These are phyloP conservation scores for Fragilariopsis cylindrus DNA, from an alignment of 108 stramenopile species.

Conservation along the genomic window DNA sequence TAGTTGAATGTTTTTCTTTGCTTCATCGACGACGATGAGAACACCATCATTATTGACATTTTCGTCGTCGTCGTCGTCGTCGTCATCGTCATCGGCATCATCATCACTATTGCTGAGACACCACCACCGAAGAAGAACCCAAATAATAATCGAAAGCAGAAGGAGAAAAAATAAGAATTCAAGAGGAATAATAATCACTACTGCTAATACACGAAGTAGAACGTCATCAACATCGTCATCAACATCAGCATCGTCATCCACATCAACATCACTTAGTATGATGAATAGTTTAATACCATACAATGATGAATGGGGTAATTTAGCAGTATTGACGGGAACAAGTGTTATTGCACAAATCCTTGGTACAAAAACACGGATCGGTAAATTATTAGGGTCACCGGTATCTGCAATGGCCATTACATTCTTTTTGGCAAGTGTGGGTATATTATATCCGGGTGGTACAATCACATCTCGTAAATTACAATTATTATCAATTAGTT, in stretches of 20 bases:
- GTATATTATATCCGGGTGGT: conserved; percentile 62
- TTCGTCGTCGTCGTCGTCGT: too few species aligned
- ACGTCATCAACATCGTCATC: background rate
- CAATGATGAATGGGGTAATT: conserved; percentile 71
- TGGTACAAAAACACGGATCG: conserved; percentile 56
- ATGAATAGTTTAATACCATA: background rate
- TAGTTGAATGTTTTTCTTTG: too few species aligned
- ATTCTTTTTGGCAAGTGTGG: conserved; percentile 68
- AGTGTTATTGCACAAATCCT: conserved; percentile 57
- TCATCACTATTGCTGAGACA: too few species aligned
- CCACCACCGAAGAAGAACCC: too few species aligned
- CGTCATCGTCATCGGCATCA: too few species aligned
- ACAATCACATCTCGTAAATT: conserved; percentile 47
- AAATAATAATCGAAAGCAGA: too few species aligned
- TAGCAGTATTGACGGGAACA: conserved; percentile 45
- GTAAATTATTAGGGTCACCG: conserved; percentile 72
- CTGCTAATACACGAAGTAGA: background rate
- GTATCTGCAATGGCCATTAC: conserved; percentile 82
- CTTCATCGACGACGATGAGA: too few species aligned
- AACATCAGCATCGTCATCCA: too few species aligned
- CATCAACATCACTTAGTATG: conserved; percentile 7
- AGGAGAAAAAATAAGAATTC: too few species aligned
- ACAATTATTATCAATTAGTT: conserved; percentile 43
- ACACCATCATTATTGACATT: too few species aligned
- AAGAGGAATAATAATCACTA: too few species aligned